A percentile compares a stretch with the other conserved stretches of the same genome.
Evolutionary conservation across 805 yeast genomes (phyloP).

Genomic region (Schwanniomyces sp.): DNA sequence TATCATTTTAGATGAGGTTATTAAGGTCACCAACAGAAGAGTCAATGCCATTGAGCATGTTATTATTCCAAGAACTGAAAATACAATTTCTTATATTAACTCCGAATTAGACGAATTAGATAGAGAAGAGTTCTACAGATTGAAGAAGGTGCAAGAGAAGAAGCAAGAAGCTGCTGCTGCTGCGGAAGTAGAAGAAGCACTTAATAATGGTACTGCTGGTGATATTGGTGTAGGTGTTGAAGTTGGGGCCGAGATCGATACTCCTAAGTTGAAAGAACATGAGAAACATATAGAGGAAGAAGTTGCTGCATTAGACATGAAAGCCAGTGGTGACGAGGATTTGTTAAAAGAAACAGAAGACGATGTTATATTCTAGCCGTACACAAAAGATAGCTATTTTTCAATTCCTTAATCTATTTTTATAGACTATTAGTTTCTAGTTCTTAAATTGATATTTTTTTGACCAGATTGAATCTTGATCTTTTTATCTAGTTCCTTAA

Average conservation of each 20-base stretch:
- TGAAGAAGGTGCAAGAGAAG: constrained; percentile 95
- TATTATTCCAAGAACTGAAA: constrained; percentile 95
- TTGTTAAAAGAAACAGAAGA: constrained; percentile 44
- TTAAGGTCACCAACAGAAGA: constrained; percentile 96
- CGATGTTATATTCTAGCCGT: constrained; percentile 40
- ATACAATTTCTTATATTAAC: constrained; percentile 87
- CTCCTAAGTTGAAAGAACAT: constrained; percentile 12
- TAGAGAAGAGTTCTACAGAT: constrained; percentile 95
- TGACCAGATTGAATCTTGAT: neutral
- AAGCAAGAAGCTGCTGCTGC: constrained; percentile 77
- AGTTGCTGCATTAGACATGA: constrained; percentile 24
- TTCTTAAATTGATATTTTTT: neutral
- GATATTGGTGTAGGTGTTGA: constrained; percentile 1
- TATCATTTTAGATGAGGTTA: constrained; percentile 94
- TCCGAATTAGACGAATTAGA: constrained; percentile 96
- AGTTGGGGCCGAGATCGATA: constrained; percentile 7
- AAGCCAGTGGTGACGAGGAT: constrained; percentile 17
- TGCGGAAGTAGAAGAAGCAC: constrained; percentile 52
- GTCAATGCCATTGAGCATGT: constrained; percentile 99
- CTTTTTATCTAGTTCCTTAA: neutral
- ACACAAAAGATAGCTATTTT: neutral
- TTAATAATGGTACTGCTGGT: constrained; percentile 7
- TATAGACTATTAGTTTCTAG: neutral
- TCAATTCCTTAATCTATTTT: constrained; percentile 2
- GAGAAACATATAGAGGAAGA: constrained; percentile 27